A percentile compares a stretch with the other conserved stretches of the same genome.
Evolutionary conservation across 345 rosid species (phyloP).

Genomic region (Eucalyptus grandis): DNA sequence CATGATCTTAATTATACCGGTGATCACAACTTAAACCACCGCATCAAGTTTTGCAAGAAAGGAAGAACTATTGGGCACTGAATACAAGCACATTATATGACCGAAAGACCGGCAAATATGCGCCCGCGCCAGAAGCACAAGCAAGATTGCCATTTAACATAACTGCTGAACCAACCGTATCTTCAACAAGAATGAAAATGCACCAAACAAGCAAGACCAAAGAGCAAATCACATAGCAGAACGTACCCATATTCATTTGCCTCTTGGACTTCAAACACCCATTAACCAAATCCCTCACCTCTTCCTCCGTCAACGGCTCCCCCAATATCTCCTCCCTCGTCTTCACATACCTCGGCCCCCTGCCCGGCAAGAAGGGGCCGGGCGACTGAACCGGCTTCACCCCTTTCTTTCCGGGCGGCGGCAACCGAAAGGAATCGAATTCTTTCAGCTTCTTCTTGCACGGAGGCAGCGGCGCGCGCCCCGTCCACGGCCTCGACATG

Average conservation of each 20-base stretch:
- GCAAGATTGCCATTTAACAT: not conserved
- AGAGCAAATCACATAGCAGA: not conserved
- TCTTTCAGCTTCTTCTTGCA: constrained; percentile 73
- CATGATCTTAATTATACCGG: not conserved
- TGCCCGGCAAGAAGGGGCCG: constrained; percentile 70
- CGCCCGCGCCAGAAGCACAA: not conserved
- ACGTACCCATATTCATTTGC: constrained; percentile 81
- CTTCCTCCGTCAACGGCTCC: constrained; percentile 67
- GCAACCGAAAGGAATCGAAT: constrained; percentile 75
- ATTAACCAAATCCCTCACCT: constrained; percentile 48
- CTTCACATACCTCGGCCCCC: constrained; percentile 65
- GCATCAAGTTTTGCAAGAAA: not conserved
- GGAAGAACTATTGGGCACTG: not conserved
- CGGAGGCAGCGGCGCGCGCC: constrained; percentile 67
- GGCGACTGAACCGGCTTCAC: constrained; percentile 86
- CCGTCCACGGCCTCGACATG: constrained; percentile 92
- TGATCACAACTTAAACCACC: not conserved
- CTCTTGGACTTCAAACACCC: constrained; percentile 44
- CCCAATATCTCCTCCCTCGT: constrained; percentile 78
- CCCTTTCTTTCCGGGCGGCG: constrained; percentile 77
- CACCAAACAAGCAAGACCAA: not conserved
- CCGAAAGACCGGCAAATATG: not conserved
- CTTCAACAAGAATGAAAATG: not conserved
- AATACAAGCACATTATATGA: not conserved
- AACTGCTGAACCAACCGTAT: not conserved